Percentiles rank a stretch among this genome's conserved stretches.
phyloP scores from a whole-genome alignment of 768 basidiomycete genomes.

The Mycena epipterygia region DNA sequence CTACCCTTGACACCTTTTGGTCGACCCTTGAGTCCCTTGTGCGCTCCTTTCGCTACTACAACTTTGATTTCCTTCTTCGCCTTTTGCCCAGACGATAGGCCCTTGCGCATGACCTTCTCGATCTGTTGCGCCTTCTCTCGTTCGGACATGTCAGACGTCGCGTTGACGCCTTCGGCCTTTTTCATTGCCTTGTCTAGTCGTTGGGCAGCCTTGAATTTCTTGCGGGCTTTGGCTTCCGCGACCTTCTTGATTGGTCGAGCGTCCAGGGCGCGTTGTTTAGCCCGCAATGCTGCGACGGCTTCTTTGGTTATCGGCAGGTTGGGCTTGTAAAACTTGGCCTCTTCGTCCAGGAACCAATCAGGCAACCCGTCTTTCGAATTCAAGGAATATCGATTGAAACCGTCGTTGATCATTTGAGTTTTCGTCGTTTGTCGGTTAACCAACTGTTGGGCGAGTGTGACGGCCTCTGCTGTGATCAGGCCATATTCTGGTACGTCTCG shows the following conservation, averaged over 20 bases:
- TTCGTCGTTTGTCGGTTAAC: conserved; percentile 93
- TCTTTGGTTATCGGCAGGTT: conserved; percentile 99
- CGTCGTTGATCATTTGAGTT: conserved; percentile 92
- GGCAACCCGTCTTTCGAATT: conserved; percentile 94
- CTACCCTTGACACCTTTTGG: conserved; percentile 97
- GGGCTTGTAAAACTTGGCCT: conserved; percentile 90
- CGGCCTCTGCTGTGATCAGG: conserved; percentile 88
- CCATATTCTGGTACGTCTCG: conserved; percentile 72
- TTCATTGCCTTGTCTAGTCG: conserved; percentile 93
- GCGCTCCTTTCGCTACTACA: conserved; percentile 92
- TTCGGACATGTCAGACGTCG: conserved; percentile 92
- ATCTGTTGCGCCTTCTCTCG: conserved; percentile 95
- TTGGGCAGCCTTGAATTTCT: conserved; percentile 91
- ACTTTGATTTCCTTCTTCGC: conserved; percentile 83
- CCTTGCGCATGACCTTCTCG: conserved; percentile 90
- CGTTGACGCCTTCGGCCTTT: conserved; percentile 94
- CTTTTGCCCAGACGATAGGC: conserved; percentile 76
- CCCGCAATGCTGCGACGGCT: conserved; percentile 86
- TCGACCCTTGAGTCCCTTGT: conserved; percentile 91
- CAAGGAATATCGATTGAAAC: conserved; percentile 94
- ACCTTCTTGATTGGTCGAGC: conserved; percentile 99
- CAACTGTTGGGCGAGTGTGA: conserved; percentile 91
- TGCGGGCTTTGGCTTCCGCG: conserved; percentile 97
- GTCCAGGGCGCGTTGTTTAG: conserved; percentile 93
- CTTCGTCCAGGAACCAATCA: conserved; percentile 97